These are phyloP conservation scores for Centrapalus pauciflorus DNA, from an alignment of 129 eudicot species.

Conservation along the genomic window DNA sequence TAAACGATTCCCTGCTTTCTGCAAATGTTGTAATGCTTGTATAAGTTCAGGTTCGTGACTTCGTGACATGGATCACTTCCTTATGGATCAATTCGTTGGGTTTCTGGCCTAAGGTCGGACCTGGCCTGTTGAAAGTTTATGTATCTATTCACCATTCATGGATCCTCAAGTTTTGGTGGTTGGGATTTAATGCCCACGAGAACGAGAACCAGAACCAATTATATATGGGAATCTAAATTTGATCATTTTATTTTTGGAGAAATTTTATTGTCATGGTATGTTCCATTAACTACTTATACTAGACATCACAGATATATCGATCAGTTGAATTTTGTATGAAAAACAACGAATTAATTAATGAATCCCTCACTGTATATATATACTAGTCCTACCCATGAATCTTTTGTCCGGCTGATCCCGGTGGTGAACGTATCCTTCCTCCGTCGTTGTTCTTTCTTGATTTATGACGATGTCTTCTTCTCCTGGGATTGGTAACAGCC, in stretches of 20 bases:
- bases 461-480: slow-evolving; percentile 27
- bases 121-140: background rate
- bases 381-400: slow-evolving; percentile 10
- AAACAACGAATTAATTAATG: too few species aligned
- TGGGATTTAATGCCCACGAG: background rate
- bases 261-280: too few species aligned
- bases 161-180: slow-evolving; percentile 9
- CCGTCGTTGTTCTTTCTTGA: slow-evolving; percentile 15
- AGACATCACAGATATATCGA: too few species aligned
- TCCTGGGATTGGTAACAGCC: slow-evolving; percentile 22
- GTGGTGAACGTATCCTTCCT: slow-evolving; percentile 7
- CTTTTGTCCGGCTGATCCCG: slow-evolving; percentile 9
- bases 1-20: background rate
- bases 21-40: slow-evolving; percentile 23
- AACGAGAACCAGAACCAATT: background rate
- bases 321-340: too few species aligned
- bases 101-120: slow-evolving; percentile 27
- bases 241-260: too few species aligned
- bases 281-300: too few species aligned
- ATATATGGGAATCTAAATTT: too few species aligned
- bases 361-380: too few species aligned
- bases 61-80: background rate
- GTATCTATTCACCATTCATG: background rate
- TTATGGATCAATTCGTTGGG: background rate
- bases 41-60: too few species aligned